These are phyloP conservation scores for Zychaea mexicana DNA, from an alignment of 371 early-diverging fungal genomes.

Conservation along the genomic window DNA sequence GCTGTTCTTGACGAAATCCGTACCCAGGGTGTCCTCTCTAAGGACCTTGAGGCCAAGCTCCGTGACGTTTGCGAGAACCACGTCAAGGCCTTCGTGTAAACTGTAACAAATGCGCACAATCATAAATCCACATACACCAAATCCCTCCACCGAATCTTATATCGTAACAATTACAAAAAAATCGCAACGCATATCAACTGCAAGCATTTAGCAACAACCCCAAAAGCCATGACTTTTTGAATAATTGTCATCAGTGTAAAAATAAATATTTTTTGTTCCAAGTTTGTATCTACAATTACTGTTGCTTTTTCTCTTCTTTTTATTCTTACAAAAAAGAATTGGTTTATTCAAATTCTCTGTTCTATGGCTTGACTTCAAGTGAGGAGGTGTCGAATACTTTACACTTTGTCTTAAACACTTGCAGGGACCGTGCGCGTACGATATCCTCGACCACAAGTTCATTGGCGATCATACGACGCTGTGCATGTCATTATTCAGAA, in stretches of 20 bases:
- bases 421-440: constrained; percentile 68
- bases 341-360: no score
- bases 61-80: constrained; percentile 85
- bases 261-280: constrained; percentile 4
- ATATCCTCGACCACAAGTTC: constrained; percentile 76
- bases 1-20: constrained; percentile 89
- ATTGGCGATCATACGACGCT: constrained; percentile 74
- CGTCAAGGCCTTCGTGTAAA: constrained; percentile 83
- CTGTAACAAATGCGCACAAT: neutral
- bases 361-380: constrained; percentile 28
- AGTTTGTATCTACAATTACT: constrained; percentile 1
- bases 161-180: no score
- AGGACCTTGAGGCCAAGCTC: constrained; percentile 83
- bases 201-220: no score
- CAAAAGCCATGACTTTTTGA: no score
- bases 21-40: constrained; percentile 71
- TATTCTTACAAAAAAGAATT: neutral
- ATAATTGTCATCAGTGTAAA: constrained; percentile 1
- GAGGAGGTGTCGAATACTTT: constrained; percentile 67
- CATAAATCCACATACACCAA: no score
- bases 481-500: constrained; percentile 9
- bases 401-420: constrained; percentile 72
- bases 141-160: no score
- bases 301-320: neutral
- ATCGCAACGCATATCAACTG: neutral